Conservation (phyloP, 345 rosid genomes). For the Laguncularia racemosa region DNA sequence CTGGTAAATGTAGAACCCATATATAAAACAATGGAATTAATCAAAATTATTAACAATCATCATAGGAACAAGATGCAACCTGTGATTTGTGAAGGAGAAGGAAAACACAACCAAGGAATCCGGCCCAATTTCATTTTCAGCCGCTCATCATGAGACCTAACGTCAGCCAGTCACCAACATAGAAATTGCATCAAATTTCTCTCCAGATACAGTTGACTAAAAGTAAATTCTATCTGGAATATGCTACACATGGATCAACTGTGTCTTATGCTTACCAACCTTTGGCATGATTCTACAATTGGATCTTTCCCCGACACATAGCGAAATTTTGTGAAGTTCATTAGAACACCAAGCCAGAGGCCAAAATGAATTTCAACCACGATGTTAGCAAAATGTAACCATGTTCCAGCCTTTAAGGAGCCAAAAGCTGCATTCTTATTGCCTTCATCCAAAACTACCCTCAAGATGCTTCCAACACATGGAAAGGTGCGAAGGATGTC, state of each 20-base stretch:
- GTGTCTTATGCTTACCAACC: constrained; percentile 25
- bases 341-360: constrained; percentile 53
- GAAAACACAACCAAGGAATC: constrained; percentile 59
- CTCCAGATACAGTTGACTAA: neutral
- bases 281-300: constrained; percentile 30
- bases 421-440: constrained; percentile 25
- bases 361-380: constrained; percentile 53
- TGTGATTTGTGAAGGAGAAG: constrained; percentile 54
- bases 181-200: constrained; percentile 4
- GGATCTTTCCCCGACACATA: constrained; percentile 29
- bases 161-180: constrained; percentile 4
- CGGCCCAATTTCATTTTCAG: constrained; percentile 31
- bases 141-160: constrained; percentile 48
- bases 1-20: too few species aligned
- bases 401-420: constrained; percentile 40
- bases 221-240: neutral
- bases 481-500: constrained; percentile 58
- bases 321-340: constrained; percentile 35
- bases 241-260: neutral
- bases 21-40: too few species aligned
- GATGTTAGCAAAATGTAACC: constrained; percentile 53
- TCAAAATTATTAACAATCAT: neutral
- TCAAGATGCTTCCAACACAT: constrained; percentile 62
- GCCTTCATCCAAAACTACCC: constrained; percentile 35
- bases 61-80: constrained; percentile 24